Evolutionary conservation across 1,284 basidiomycete species (phyloP).

Genomic region (Dichomitus squalens): DNA sequence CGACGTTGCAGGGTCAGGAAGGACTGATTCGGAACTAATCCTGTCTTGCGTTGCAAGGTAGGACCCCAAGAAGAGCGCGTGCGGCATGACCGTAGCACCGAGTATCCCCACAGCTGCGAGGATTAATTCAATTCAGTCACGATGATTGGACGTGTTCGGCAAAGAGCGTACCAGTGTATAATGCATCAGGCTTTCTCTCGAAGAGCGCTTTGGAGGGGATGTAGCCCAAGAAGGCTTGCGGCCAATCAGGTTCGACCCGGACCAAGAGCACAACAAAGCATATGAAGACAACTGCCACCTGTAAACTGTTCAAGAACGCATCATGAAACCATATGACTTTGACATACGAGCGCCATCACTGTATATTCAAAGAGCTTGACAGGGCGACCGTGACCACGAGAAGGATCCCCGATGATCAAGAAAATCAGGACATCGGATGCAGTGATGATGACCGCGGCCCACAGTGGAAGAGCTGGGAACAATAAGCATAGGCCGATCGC

Average conservation of each 20-base stretch:
- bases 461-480: conserved; percentile 81
- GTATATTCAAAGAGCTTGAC: conserved; percentile 74
- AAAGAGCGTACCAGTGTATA: conserved; percentile 70
- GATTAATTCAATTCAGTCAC: conserved; percentile 63
- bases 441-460: conserved; percentile 83
- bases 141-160: not conserved
- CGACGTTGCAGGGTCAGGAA: conserved; percentile 23
- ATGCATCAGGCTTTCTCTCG: conserved; percentile 47
- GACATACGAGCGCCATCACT: conserved; percentile 57
- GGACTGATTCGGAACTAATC: conserved; percentile 13
- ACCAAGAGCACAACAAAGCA: conserved; percentile 81
- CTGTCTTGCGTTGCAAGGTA: conserved; percentile 72
- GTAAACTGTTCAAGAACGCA: conserved; percentile 5
- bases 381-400: conserved; percentile 58
- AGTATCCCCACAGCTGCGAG: conserved; percentile 78
- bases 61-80: conserved; percentile 88
- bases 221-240: conserved; percentile 78
- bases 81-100: conserved; percentile 90
- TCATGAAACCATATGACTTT: conserved; percentile 26
- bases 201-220: conserved; percentile 74
- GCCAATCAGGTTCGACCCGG: conserved; percentile 75
- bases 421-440: conserved; percentile 83
- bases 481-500: conserved; percentile 82
- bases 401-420: conserved; percentile 63
- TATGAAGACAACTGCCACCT: conserved; percentile 78